Base-by-base conservation (phyloP, 306 rosid genomes). In the Dalbergia cultrata region DNA sequence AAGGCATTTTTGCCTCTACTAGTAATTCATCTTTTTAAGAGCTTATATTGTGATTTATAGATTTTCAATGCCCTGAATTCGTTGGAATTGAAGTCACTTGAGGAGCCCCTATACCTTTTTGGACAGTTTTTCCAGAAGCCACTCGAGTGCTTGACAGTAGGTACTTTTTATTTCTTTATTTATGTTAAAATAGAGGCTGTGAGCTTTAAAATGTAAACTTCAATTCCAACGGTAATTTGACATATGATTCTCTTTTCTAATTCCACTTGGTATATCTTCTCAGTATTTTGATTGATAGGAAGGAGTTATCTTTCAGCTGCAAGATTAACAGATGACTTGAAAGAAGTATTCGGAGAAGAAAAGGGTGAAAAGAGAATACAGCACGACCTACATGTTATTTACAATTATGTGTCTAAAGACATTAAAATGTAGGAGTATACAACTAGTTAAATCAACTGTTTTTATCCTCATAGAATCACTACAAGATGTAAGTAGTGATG, bases 41-140 rank as follows among this genome's bases (percentile, higher is more conserved):
- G 41, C 64, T 70, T 92, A 31, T 67, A 12, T 75, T 74, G n/a
- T 69, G 76, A 63, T 85, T 79, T 68, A 50, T 81, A 95, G 99
- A 88, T 95, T 76, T 95, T 93, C 92, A 91, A 91, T 85, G 90
- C 99, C 60, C 83, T 93, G 85, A 95, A 95, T 90, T 93, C 97
- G 8, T 86, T 95, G 92, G 97, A 95, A 82, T 67, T 93, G 87
- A 95, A 95, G 89, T 95, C 97, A 19, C 93, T 95, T 2, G 99
- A 95, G 87, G 99, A 95, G 90, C 99, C 99, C 43, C 87, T 93
- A 87, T 95, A 95, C 86, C 99, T 93, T 83, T 91, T 93, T 11
- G 94, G 97, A 80, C 99, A 95, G 86, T 95, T 95, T 84, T 91
- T 95, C 59, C 91, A 85, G 90, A 95, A 90, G 92, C 97, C 99